Conservation (phyloP, 164 flowering plant species). For the Cinnamomum micranthum region DNA sequence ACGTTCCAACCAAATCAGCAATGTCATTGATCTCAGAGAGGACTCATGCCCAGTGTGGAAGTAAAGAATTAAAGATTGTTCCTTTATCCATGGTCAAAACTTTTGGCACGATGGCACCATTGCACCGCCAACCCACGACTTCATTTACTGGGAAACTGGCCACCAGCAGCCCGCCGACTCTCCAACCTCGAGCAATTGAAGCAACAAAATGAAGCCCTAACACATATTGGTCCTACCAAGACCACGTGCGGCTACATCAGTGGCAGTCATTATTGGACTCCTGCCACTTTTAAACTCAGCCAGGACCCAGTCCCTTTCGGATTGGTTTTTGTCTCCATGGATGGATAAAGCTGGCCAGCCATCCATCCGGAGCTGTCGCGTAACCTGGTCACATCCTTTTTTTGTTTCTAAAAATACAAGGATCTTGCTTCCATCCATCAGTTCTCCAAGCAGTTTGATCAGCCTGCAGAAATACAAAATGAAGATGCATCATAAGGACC, state of each 20-base stretch:
- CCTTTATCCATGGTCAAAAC: neutral
- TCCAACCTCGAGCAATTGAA: constrained; percentile 31
- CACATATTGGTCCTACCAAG: constrained; percentile 93
- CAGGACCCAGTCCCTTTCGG: constrained; percentile 95
- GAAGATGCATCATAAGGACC: neutral
- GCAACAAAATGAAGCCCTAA: constrained; percentile 36
- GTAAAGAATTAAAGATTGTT: neutral
- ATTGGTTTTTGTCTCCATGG: constrained; percentile 96
- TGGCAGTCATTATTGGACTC: constrained; percentile 97
- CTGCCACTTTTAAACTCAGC: constrained; percentile 97
- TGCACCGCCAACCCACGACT: constrained; percentile 63
- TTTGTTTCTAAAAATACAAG: constrained; percentile 88
- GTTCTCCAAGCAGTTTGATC: constrained; percentile 59
- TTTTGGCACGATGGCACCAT: constrained; percentile 14
- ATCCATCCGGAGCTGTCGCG: constrained; percentile 89
- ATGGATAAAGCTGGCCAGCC: constrained; percentile 98
- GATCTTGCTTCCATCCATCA: constrained; percentile 81
- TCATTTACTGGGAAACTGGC: constrained; percentile 52
- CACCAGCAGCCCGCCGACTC: constrained; percentile 94
- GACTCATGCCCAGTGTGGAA: constrained; percentile 9
- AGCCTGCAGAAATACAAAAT: constrained; percentile 43
- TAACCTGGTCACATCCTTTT: constrained; percentile 95
- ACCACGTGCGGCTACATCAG: constrained; percentile 99
- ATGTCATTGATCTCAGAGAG: constrained; percentile 11
- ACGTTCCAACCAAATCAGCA: constrained; percentile 20